Evolutionary conservation across 148 eudicot species (phyloP), one percentile per base, ranked within the genome.

Genomic region (Limonium bicolor): DNA sequence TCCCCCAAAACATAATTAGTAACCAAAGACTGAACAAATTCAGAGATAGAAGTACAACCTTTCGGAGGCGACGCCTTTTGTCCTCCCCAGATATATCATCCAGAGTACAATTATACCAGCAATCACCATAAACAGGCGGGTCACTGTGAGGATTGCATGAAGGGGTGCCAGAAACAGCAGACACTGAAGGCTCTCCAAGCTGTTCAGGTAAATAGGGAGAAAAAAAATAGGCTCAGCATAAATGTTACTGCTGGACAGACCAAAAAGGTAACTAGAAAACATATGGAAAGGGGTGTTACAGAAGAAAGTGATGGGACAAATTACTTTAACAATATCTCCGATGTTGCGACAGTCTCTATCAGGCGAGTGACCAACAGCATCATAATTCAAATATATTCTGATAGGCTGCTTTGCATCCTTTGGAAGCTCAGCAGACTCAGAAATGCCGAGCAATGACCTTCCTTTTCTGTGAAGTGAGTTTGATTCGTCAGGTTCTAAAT

Each of bases 101-200:
- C 27, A 61, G 38, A 22, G 95, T 84, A 63, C 97, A 90, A 53
- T 80, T 90, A 65, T 90, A 90, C 97, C 97, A 90, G 62, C 97
- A 90, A 48, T 90, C 95, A 40, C 82, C 97, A 27, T 65, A 59
- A 51, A 84, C 36, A 4, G 87, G 95, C 48, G 87, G 93, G 66
- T 80, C 77, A 42, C 62, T 50, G 48, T 64, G 83, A 53, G 97
- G 72, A 66, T 75, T 75, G 61, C 97, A 84, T 40, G 79, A 65
- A 51, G 79, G 93, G 28, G 41, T 47, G 15, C 84, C 82, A 0
- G 65, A 63, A 41, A 54, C 37, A 59, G 87, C 58, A 33, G 67
- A 74, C 31, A 69, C 55, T 17, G 75, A 66, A 54, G 97, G 97
- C 69, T 90, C 97, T 36, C 97, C 97, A 38, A 90, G 72, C 97